These are phyloP conservation scores for Sugiyamaella chiloensis DNA, from an alignment of 805 yeast species.

Conservation along the genomic window DNA sequence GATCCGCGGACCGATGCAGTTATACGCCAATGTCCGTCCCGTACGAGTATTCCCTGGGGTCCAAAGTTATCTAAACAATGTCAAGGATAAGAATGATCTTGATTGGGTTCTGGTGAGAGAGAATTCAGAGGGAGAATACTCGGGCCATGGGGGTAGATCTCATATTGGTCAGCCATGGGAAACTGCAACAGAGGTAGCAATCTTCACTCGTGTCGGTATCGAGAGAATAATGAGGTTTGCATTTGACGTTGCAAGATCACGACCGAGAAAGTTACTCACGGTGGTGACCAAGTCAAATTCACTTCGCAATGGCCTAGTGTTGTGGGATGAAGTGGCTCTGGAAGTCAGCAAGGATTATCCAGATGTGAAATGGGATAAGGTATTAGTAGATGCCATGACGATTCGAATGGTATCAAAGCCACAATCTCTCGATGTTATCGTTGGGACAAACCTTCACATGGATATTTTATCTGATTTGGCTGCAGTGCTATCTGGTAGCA, in stretches of 20 bases:
- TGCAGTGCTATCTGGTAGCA: slow-evolving; percentile 21
- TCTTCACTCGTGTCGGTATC: slow-evolving; percentile 21
- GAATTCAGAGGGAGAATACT: slow-evolving; percentile 24
- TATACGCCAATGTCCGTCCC: slow-evolving; percentile 22
- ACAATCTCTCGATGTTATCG: slow-evolving; percentile 19
- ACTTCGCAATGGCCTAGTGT: slow-evolving; percentile 20
- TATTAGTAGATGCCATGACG: slow-evolving; percentile 25
- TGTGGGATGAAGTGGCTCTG: slow-evolving; percentile 23
- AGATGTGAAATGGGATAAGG: slow-evolving; percentile 24
- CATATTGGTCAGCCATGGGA: slow-evolving; percentile 23
- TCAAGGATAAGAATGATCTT: slow-evolving; percentile 1
- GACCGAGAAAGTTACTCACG: slow-evolving; percentile 19
- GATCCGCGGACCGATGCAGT: slow-evolving; percentile 16
- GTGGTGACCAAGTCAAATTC: slow-evolving; percentile 23
- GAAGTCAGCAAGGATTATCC: slow-evolving; percentile 22
- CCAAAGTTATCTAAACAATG: slow-evolving; percentile 3
- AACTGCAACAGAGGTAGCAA: slow-evolving; percentile 23
- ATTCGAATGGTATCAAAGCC: slow-evolving; percentile 22
- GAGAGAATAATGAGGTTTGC: slow-evolving; percentile 22
- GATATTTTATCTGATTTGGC: slow-evolving; percentile 23
- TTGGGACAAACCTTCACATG: slow-evolving; percentile 23
- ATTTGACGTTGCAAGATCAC: slow-evolving; percentile 17
- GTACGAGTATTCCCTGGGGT: slow-evolving; percentile 16
- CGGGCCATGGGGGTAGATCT: slow-evolving; percentile 25
- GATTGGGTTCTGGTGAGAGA: slow-evolving; percentile 11